Base-by-base conservation (phyloP, 202 grass and related monocot species). In the Alloteropsis angusta region DNA sequence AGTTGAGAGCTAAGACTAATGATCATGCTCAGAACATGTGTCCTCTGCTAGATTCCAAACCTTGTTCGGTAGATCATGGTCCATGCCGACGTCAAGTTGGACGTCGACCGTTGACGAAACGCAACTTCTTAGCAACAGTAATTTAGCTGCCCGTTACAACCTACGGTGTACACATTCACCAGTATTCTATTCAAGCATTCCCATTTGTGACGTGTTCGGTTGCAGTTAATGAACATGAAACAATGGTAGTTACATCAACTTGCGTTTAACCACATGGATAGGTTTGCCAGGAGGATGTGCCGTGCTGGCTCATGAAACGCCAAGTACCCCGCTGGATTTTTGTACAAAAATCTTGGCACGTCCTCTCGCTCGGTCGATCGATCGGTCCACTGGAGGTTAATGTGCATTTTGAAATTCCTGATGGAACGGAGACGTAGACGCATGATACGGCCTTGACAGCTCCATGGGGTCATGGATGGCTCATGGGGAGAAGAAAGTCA, bases 21-120 rank as follows among this genome's bases (percentile, higher is more conserved):
- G 42, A 22, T 8, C 56, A 73, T 45, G 30, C 14, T 67, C 67
- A 72, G 67, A 36, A 78, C 79, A 82, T 7, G n/a, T 38, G 75
- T 75, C 75, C 55, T 64, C 44, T 57, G 26, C 80, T 75, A 54
- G 35, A 55, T 18, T 19, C 61, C 75, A 68, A 45, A 74, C 2
- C 6, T 7, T 37, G 43, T 74, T 73, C 28, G 60, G 74, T 60
- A 78, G 30, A 68, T 84, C 80, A 37, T 68, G 67, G 35, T 0
- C 10, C 34, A 39, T 5, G 18, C 34, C 74, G 9, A n/a, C 39
- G 17, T 22, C 67, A 74, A 68, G 32, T 58, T 86, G 63, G 63
- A 4, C 55, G 21, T 11, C 53, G 65, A 42, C 12, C 11, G 1
- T 68, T 77, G 55, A 84, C 55, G 66, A 49, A 46, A 1, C 49